A percentile compares a stretch with the other conserved stretches of the same genome.
phyloP scores from a whole-genome alignment of 1,284 basidiomycete species.

The Marasmius oreades region DNA sequence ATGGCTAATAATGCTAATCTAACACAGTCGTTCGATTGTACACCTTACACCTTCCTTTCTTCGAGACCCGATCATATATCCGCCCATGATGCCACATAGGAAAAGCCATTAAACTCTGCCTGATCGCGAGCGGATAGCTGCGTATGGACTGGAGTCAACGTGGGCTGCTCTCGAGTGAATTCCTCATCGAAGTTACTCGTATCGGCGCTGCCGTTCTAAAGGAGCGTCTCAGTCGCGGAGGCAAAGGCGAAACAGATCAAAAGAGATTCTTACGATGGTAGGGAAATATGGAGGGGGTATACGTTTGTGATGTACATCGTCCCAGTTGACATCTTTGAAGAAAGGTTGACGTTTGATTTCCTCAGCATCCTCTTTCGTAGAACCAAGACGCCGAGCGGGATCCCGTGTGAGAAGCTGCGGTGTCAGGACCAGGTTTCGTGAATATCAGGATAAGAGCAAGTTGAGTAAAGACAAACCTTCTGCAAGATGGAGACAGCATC shows the following conservation, averaged over 20 bases:
- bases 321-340: slow-evolving; percentile 97
- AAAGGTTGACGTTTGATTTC: slow-evolving; percentile 98
- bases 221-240: slow-evolving; percentile 16
- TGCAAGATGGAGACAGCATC: slow-evolving; percentile 96
- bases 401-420: slow-evolving; percentile 87
- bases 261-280: slow-evolving; percentile 70
- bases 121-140: slow-evolving; percentile 93
- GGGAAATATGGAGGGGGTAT: slow-evolving; percentile 98
- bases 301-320: slow-evolving; percentile 94
- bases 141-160: slow-evolving; percentile 95
- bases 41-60: slow-evolving; percentile 7
- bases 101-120: slow-evolving; percentile 94
- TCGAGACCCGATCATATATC: slow-evolving; percentile 43
- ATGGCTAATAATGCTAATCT: slow-evolving; percentile 31
- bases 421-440: slow-evolving; percentile 11
- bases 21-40: slow-evolving; percentile 17
- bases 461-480: slow-evolving; percentile 55
- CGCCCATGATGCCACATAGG: slow-evolving; percentile 79
- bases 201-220: slow-evolving; percentile 74
- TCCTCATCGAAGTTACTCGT: slow-evolving; percentile 95
- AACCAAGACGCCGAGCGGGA: slow-evolving; percentile 89
- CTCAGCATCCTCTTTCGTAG: slow-evolving; percentile 91
- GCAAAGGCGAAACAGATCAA: not conserved
- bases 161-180: slow-evolving; percentile 96
- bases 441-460: not conserved